phyloP scores from a whole-genome alignment of 2,329 filamentous ascomycete genomes.

The Cytospora paraplurivora region DNA sequence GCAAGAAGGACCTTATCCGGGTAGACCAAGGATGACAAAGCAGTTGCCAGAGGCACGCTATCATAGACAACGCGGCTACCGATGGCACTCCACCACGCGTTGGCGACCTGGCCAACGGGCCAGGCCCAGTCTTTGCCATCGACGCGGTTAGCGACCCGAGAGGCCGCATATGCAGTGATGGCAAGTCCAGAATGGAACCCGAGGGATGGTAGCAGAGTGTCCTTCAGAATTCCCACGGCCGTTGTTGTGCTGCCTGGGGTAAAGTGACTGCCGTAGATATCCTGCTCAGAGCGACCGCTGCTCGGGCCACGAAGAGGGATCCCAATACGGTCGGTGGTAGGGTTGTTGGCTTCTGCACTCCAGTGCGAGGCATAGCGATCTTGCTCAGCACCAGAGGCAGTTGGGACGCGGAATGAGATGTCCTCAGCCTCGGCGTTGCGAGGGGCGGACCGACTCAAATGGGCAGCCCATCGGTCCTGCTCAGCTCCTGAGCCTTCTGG shows the following conservation, averaged over 20 bases:
- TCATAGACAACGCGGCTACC: conserved; percentile 51
- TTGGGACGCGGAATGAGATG: conserved; percentile 17
- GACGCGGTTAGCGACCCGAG: conserved; percentile 54
- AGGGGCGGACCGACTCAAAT: conserved; percentile 29
- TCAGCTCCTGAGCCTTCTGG: conserved; percentile 28
- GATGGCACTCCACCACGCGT: conserved; percentile 63
- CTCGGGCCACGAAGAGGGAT: conserved; percentile 24
- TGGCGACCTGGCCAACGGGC: conserved; percentile 56
- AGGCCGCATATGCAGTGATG: conserved; percentile 52
- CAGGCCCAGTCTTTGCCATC: conserved; percentile 64
- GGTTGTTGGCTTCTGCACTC: conserved; percentile 27
- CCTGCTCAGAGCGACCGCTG: conserved; percentile 19
- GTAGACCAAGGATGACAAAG: conserved; percentile 52
- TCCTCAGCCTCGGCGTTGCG: conserved; percentile 23
- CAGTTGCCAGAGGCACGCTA: conserved; percentile 48
- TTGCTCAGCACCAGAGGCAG: conserved; percentile 23
- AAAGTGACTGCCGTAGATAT: conserved; percentile 28
- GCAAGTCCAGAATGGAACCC: conserved; percentile 55
- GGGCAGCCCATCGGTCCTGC: conserved; percentile 31
- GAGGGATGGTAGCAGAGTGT: conserved; percentile 57
- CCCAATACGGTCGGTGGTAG: conserved; percentile 15
- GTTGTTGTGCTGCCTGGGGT: conserved; percentile 19
- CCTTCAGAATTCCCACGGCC: conserved; percentile 52
- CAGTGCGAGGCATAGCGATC: conserved; percentile 25
- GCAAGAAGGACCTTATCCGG: conserved; percentile 57